Evolutionary conservation across 2,329 filamentous ascomycete genomes (phyloP), one percentile per base, ranked within the genome.

Genomic region (Colletotrichum godetiae): DNA sequence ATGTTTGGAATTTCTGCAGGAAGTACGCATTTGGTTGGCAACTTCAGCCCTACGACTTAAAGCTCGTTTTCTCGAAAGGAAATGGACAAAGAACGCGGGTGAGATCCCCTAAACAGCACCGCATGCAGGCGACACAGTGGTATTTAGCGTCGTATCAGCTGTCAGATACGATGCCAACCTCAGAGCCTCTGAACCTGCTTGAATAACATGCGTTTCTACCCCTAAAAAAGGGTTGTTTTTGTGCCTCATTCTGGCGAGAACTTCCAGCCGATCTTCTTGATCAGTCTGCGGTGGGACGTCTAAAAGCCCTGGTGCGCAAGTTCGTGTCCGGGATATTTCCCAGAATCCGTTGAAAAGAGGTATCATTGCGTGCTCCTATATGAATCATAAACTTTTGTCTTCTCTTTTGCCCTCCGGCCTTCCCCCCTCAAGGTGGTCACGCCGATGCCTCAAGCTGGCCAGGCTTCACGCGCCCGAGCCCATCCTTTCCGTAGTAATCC

Each of bases 401-500:
- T 49, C 12, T 13, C 8, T 49, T 19, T 11, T 49, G 5, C 42
- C 19, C 37, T 15, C 15, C 5, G 13, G 2, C 13, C 13, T 42
- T 42, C 46, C 13, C 4, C 42, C 55, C 37, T 19, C 1, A 15
- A 22, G 29, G 8, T 15, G 19, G n/a, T 42, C 49, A 72, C 15
- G 75, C 79, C 49, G 49, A 22, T 8, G 37, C 57, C 27, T 74
- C 68, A 13, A 81, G 77, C 24, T 81, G 79, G 12, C 80, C 73
- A 5, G 86, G 83, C 79, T 88, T 95, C 37, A 93, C 95, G 81
- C 97, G 91, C 1, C 96, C 97, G 67, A 99, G 80, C 0, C 97
- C 97, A 58, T 98, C 94, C 81, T 93, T 96, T 0, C 92, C 95
- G 84, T 99, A 99, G 80, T 97, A 99, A 82, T 99, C 95, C 97